Base-by-base conservation (phyloP, 306 rosid genomes). In the Leucaena leucocephala region DNA sequence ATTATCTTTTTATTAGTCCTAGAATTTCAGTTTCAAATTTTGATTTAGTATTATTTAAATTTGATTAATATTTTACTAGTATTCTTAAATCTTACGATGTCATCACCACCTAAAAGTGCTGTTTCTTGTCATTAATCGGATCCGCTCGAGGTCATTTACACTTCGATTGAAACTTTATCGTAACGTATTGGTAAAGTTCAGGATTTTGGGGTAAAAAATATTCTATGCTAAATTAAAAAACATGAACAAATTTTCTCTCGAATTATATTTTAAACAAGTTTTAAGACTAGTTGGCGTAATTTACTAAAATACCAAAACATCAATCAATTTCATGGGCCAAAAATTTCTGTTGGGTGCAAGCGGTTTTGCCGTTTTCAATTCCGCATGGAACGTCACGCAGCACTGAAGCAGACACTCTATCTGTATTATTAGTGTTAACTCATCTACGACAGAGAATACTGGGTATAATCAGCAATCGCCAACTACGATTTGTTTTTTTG, bases 331-430 rank as follows among this genome's bases (percentile, higher is more conserved):
- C 40, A 33, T 61, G 40, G 64, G 52, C 54, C 54, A 63, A 8
- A 49, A 22, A 27, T 27, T 49, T 59, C 52, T 34, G 9, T 83
- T 61, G 12, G 52, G 63, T 6, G 80, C 14, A 13, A 14, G 17
- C 17, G 50, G 34, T 55, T 39, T 22, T 27, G 64, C 81, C 76
- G 50, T 27, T 55, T 58, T 76, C 68, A 6, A 66, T 76, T 35
- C 48, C 43, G 46, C 72, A 71, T 49, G 57, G 58, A 76, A 76
- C 73, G 80, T 76, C 63, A 72, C 48, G 82, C 15, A 75, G 76
- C 66, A 40, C 42, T 39, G 84, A 15, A 75, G 65, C 66, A 40
- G 57, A 49, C 54, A 66, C 49, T 78, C 44, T 21, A 17, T 54
- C 61, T 48, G 5, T 9, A 39, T 50, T 33, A 74, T 75, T 15